A percentile compares a stretch with the other conserved stretches of the same genome.
These are phyloP conservation scores for Lolium rigidum DNA, from an alignment of 176 grass and related monocot species.

Conservation along the genomic window DNA sequence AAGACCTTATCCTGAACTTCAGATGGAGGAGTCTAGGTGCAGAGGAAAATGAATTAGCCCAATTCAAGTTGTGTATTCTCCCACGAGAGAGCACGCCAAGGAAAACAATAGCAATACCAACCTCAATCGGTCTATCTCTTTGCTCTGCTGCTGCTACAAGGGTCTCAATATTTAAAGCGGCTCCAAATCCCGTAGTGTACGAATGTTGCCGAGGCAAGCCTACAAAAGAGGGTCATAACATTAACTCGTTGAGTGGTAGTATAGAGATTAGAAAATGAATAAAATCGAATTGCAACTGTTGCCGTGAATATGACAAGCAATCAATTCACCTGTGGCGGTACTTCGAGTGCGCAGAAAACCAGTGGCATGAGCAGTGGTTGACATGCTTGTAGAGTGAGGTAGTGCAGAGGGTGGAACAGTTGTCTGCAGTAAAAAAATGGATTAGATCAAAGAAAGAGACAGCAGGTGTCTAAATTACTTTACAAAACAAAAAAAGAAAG, in stretches of 20 bases:
- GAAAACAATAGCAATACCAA: constrained; percentile 50
- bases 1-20: constrained; percentile 89
- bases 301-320: constrained; percentile 22
- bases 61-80: constrained; percentile 14
- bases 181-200: constrained; percentile 67
- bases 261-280: not conserved
- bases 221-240: constrained; percentile 40
- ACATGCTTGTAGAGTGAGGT: constrained; percentile 52
- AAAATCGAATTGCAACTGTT: not conserved
- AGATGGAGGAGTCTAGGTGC: constrained; percentile 63
- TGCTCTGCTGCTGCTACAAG: constrained; percentile 83
- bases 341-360: constrained; percentile 57
- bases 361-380: constrained; percentile 49
- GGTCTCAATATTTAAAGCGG: constrained; percentile 90
- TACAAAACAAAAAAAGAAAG: constrained; percentile 16
- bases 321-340: constrained; percentile 58
- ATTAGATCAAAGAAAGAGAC: constrained; percentile 24
- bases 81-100: not conserved
- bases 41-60: constrained; percentile 38
- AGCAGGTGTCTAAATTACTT: not conserved
- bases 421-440: constrained; percentile 35
- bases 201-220: constrained; percentile 72
- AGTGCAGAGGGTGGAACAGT: constrained; percentile 48
- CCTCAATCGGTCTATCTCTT: constrained; percentile 82
- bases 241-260: constrained; percentile 26